A percentile compares a stretch with the other conserved stretches of the same genome.
These are phyloP conservation scores for Penicillium sp. DNA, from an alignment of 2,329 filamentous ascomycete species.

Conservation along the genomic window DNA sequence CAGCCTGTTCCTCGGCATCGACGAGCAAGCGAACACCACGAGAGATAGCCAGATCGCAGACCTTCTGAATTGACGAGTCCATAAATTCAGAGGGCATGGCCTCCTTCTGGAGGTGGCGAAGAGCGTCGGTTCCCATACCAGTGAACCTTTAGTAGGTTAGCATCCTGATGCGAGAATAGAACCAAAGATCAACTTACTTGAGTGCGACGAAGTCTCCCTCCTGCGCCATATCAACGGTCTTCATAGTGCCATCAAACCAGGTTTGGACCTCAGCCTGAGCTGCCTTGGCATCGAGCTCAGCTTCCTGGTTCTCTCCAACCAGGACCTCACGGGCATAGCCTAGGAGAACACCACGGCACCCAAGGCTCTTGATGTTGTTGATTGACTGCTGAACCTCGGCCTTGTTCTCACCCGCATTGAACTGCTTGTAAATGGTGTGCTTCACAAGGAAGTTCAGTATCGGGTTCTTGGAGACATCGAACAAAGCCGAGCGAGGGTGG, in stretches of 20 bases:
- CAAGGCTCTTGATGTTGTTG: slow-evolving; percentile 47
- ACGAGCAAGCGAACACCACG: slow-evolving; percentile 49
- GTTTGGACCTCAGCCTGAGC: slow-evolving; percentile 35
- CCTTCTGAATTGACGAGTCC: slow-evolving; percentile 42
- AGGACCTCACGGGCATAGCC: slow-evolving; percentile 58
- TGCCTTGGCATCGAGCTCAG: slow-evolving; percentile 29
- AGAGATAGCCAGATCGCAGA: slow-evolving; percentile 44
- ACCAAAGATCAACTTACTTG: slow-evolving; percentile 42
- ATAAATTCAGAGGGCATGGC: slow-evolving; percentile 42
- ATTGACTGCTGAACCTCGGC: slow-evolving; percentile 49
- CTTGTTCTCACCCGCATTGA: slow-evolving; percentile 54
- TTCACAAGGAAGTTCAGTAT: slow-evolving; percentile 47
- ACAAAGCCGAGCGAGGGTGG: slow-evolving; percentile 43
- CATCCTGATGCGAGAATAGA: background rate
- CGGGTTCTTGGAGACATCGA: slow-evolving; percentile 51
- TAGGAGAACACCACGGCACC: slow-evolving; percentile 54
- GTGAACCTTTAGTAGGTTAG: slow-evolving; percentile 39
- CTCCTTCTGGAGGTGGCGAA: slow-evolving; percentile 41
- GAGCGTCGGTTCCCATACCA: slow-evolving; percentile 47
- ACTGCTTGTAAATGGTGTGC: slow-evolving; percentile 55
- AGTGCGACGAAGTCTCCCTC: slow-evolving; percentile 53
- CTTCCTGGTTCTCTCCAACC: slow-evolving; percentile 37
- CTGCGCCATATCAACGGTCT: slow-evolving; percentile 53
- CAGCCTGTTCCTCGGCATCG: slow-evolving; percentile 54
- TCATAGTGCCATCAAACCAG: slow-evolving; percentile 55